A percentile compares a stretch with the other conserved stretches of the same genome.
Evolutionary conservation across 257 asterid species (phyloP).

Genomic region (Solanum neorickii): DNA sequence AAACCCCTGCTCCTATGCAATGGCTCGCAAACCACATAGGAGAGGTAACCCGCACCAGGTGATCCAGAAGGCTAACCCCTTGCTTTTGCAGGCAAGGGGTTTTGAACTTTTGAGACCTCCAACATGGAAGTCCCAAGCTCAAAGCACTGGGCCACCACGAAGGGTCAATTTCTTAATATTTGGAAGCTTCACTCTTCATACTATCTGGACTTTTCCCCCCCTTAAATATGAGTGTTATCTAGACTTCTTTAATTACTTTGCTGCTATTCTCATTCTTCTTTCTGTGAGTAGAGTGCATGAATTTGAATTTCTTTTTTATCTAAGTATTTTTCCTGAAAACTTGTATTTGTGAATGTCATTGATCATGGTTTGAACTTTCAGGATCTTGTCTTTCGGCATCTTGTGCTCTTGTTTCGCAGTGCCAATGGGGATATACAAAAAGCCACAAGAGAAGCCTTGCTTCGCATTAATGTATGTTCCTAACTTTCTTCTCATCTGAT

Average conservation of each 20-base stretch:
- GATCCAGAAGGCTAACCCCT: no score
- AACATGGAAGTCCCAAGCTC: no score
- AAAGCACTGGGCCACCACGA: no score
- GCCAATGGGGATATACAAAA: conserved; percentile 47
- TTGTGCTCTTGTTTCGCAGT: conserved; percentile 56
- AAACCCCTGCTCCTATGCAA: no score
- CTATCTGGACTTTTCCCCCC: not conserved
- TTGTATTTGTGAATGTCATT: not conserved
- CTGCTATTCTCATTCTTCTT: not conserved
- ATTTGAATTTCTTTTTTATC: not conserved
- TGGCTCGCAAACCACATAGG: no score
- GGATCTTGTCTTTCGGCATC: conserved; percentile 52
- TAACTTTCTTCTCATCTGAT: conserved; percentile 2
- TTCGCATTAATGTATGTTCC: conserved; percentile 56
- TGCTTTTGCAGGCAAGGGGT: no score
- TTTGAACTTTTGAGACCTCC: no score
- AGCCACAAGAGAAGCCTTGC: conserved; percentile 60
- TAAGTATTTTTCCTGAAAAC: not conserved
- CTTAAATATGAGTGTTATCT: not conserved
- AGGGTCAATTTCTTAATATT: not conserved
- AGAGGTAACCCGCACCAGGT: no score
- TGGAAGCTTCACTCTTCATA: not conserved
- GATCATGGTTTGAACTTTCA: conserved; percentile 21
- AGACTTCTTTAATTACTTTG: not conserved
- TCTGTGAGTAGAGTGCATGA: not conserved